Conservation (phyloP, 2,329 filamentous ascomycete genomes). For the Colletotrichum sp. region DNA sequence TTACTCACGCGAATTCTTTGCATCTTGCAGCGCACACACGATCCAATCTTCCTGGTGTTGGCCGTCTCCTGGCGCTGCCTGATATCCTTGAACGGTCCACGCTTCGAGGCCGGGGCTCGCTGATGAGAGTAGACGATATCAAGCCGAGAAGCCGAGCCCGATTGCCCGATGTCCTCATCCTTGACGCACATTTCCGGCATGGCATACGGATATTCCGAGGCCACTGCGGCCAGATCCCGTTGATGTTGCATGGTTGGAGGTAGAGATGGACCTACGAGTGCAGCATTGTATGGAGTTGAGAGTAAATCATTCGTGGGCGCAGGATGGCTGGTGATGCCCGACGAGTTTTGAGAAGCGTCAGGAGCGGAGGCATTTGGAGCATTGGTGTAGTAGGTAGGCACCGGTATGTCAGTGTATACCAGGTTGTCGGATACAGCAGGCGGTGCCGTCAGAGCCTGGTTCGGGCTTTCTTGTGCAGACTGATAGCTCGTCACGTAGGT, state of each 20-base stretch:
- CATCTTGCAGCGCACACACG: slow-evolving; percentile 66
- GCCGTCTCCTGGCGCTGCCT: slow-evolving; percentile 58
- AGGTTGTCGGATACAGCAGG: slow-evolving; percentile 40
- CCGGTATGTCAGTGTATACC: slow-evolving; percentile 39
- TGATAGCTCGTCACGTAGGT: slow-evolving; percentile 40
- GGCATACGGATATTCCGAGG: background rate
- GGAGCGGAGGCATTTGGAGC: background rate
- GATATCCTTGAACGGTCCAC: slow-evolving; percentile 62
- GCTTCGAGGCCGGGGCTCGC: slow-evolving; percentile 41
- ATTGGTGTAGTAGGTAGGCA: slow-evolving; percentile 27
- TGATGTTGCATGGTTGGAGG: background rate
- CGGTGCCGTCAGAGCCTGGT: slow-evolving; percentile 23
- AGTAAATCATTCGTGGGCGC: background rate
- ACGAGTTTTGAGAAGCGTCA: background rate
- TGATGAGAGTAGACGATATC: slow-evolving; percentile 39
- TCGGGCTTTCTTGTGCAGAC: slow-evolving; percentile 36
- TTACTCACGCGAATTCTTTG: slow-evolving; percentile 63
- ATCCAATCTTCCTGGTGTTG: slow-evolving; percentile 61
- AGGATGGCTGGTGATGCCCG: background rate
- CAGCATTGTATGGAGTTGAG: background rate
- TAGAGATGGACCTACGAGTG: background rate
- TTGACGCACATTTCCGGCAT: slow-evolving; percentile 25
- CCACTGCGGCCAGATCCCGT: background rate
- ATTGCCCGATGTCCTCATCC: background rate
- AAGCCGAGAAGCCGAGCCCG: slow-evolving; percentile 16